Conservation (phyloP, 2,329 filamentous ascomycete genomes). For the Sclerotinia spermophila region DNA sequence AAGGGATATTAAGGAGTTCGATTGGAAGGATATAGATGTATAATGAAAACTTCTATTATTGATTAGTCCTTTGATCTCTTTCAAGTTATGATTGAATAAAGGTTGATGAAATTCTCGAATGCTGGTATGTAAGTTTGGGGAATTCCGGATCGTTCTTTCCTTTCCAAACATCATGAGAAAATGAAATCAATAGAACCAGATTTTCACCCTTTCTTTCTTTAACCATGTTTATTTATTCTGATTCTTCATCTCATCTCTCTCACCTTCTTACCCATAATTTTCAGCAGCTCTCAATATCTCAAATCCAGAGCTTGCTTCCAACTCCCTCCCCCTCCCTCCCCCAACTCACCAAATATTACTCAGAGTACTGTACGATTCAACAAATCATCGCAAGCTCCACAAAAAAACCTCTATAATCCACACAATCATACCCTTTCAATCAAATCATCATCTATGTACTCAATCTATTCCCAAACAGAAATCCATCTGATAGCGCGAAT, state of each 20-base stretch:
- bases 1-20: background rate
- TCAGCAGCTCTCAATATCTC: background rate
- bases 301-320: accelerated
- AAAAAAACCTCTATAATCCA: accelerated
- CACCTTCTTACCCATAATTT: background rate
- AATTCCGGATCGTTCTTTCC: background rate
- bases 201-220: background rate
- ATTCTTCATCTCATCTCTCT: background rate
- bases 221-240: background rate
- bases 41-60: background rate
- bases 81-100: accelerated
- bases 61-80: background rate
- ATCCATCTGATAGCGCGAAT: background rate
- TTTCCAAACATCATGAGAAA: background rate
- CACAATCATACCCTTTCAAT: too few relatives aligned
- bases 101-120: background rate
- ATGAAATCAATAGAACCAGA: background rate
- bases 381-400: accelerated
- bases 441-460: background rate
- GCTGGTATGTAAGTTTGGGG: too few relatives aligned
- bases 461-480: too few relatives aligned
- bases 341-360: background rate
- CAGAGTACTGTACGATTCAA: background rate
- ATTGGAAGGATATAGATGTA: background rate
- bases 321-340: background rate